Evolutionary conservation across 2,329 filamentous ascomycete species (phyloP), one percentile per base, ranked within the genome.

Genomic region (Lachnellula willkommii): DNA sequence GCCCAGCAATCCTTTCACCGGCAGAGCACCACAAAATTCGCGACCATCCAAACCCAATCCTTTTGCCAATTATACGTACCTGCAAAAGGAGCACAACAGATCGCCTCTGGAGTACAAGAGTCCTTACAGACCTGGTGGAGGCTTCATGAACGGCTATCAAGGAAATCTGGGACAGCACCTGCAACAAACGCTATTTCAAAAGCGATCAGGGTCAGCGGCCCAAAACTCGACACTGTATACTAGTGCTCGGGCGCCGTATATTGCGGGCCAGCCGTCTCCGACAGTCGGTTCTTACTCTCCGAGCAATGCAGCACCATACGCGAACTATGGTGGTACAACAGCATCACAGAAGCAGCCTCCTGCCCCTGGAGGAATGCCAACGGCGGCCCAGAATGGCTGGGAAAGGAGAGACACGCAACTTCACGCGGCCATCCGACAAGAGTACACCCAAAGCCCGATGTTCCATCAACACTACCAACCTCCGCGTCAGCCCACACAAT

Each of bases 101-200:
- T 81, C 73, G 56, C 72, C 78, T 5, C 74, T 76, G 7, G 78
- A 78, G 53, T 85, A 86, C 57, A 76, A 79, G 50, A 83, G 80
- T 4, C 83, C 83, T 1, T 86, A 85, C 64, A 75, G 78, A 15
- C 72, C 75, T 52, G 67, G 66, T 70, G 78, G 79, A 24, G 82
- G 81, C 0, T 84, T 84, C 62, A 82, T 78, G 36, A 85, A 85
- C 58, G 81, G 80, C 4, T 83, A 84, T 55, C 79, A 83, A 66
- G 79, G 78, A 2, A 65, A 59, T 45, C 55, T 66, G 3, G 53
- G 65, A 47, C 63, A 61, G n/a, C 63, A 69, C 51, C 50, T 68
- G 26, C 60, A 66, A 36, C 57, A 64, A 47, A 68, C 60, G 2
- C n/a, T 68, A 46, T 68, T 68, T 55, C 50, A 56, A 20, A 64